Evolutionary conservation across 768 basidiomycete genomes (phyloP).

Genomic region (Russula lepida): DNA sequence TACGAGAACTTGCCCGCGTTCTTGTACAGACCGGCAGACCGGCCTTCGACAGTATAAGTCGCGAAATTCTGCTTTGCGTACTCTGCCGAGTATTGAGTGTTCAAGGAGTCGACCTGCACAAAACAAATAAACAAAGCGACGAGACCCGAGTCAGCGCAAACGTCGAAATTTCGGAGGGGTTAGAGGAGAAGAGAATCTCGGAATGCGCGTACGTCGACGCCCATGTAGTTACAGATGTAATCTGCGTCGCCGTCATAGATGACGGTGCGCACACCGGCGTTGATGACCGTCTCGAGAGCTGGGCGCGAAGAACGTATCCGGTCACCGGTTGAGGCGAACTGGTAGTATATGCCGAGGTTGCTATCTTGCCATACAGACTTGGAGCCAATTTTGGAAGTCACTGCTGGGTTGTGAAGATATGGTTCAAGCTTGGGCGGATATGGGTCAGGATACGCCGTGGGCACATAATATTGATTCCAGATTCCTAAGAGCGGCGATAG

Average conservation of each 20-base stretch:
- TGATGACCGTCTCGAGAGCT: conserved; percentile 48
- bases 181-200: neutral
- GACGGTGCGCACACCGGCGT: no score
- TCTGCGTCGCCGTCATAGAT: conserved; percentile 55
- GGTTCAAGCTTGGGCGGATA: conserved; percentile 39
- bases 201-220: conserved; percentile 38
- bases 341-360: conserved; percentile 35
- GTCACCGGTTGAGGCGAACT: conserved; percentile 44
- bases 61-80: conserved; percentile 39
- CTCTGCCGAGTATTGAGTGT: conserved; percentile 38
- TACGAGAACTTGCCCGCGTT: conserved; percentile 53
- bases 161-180: neutral
- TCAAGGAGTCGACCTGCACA: conserved; percentile 37
- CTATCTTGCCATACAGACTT: conserved; percentile 37
- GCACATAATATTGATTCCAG: conserved; percentile 49
- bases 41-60: conserved; percentile 44
- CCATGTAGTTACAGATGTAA: conserved; percentile 47
- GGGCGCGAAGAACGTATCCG: conserved; percentile 44
- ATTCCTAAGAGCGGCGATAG: no score
- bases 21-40: no score
- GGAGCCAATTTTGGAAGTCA: conserved; percentile 35
- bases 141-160: neutral
- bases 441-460: no score
- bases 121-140: neutral
- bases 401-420: conserved; percentile 27